These are phyloP conservation scores for Solanum hybrid DNA, from an alignment of 305 asterid species.

Conservation along the genomic window DNA sequence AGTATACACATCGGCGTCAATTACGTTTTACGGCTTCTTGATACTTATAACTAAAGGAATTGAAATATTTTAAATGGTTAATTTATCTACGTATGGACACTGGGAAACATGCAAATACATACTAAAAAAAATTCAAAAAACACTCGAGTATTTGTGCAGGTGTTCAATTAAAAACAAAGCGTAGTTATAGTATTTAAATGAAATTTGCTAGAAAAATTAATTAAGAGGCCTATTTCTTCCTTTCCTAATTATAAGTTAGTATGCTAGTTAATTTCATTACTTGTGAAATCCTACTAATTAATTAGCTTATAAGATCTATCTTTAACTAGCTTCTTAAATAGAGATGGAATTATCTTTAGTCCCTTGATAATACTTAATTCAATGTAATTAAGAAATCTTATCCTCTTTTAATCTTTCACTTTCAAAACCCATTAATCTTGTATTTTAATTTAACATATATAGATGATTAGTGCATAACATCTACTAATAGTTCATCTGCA, in stretches of 20 bases:
- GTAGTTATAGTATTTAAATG: not conserved
- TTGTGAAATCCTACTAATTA: not conserved
- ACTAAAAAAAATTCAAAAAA: not conserved
- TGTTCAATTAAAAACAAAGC: not conserved
- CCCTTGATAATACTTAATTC: not conserved
- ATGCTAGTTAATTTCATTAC: not conserved
- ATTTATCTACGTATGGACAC: not conserved
- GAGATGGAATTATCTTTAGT: not conserved
- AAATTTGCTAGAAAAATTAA: not conserved
- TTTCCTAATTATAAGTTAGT: not conserved
- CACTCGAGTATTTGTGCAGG: not conserved
- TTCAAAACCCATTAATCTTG: too few relatives aligned
- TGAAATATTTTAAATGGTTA: not conserved
- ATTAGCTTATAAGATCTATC: not conserved
- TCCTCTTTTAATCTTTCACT: too few relatives aligned
- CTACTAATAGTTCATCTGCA: not conserved
- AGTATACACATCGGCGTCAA: not conserved
- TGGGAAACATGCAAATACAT: not conserved
- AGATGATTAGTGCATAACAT: not conserved
- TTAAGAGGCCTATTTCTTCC: not conserved
- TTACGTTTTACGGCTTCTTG: not conserved
- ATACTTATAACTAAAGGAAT: not conserved
- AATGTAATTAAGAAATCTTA: not conserved
- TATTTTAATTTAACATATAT: not conserved
- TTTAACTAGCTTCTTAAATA: not conserved